These are phyloP conservation scores for Cymbopogon flexuosus DNA, from an alignment of 202 grass and related monocot species.

Conservation along the genomic window DNA sequence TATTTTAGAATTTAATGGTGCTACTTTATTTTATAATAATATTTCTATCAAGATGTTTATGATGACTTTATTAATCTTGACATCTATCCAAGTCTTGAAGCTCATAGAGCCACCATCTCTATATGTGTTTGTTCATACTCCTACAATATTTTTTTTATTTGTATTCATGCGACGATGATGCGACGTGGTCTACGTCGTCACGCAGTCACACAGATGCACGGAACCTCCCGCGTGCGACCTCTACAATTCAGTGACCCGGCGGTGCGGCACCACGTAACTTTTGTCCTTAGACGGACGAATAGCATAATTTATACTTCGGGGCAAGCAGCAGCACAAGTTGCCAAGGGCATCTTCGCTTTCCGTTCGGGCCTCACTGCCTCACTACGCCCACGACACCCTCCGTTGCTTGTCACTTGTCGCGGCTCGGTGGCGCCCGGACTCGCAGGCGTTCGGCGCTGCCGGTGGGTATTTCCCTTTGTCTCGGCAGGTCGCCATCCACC, in stretches of 20 bases:
- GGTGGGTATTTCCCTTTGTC: not conserved
- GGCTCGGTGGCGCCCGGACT: not conserved
- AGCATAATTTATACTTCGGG: not conserved
- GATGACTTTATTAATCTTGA: not conserved
- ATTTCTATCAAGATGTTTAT: not conserved
- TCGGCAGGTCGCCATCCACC: constrained; percentile 37
- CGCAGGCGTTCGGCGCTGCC: not conserved
- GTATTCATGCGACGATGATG: not conserved
- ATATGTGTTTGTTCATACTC: not conserved
- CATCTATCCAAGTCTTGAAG: not conserved
- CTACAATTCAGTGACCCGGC: not conserved
- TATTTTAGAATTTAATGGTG: no score
- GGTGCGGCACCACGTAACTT: not conserved
- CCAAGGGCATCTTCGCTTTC: constrained; percentile 35
- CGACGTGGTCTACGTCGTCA: not conserved
- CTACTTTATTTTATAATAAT: not conserved
- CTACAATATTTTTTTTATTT: not conserved
- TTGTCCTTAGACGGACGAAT: not conserved
- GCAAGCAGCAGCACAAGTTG: constrained; percentile 18
- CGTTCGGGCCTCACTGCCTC: constrained; percentile 14
- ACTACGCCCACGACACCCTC: not conserved
- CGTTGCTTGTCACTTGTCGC: not conserved
- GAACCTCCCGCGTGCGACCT: not conserved
- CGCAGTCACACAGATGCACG: not conserved
- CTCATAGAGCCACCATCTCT: not conserved